phyloP scores from a whole-genome alignment of 345 rosid species.

The Chamaenerion angustifolium region DNA sequence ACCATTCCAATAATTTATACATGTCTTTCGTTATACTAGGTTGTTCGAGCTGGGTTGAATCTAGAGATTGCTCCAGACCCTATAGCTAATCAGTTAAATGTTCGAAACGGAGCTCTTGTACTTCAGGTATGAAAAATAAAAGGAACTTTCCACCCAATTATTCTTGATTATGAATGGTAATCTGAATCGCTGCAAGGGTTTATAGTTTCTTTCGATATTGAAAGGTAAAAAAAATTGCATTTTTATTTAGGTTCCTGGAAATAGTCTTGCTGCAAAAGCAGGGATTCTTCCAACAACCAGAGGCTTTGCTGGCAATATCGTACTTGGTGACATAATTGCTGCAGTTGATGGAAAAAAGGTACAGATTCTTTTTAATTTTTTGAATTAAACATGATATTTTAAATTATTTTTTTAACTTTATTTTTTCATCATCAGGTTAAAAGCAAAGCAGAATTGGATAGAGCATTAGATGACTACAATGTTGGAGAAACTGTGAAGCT shows the following conservation, averaged over 20 bases:
- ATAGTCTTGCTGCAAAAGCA: slow-evolving; percentile 61
- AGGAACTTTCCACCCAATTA: too few species aligned
- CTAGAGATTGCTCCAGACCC: slow-evolving; percentile 77
- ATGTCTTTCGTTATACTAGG: slow-evolving; percentile 25
- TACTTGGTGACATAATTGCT: slow-evolving; percentile 75
- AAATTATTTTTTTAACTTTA: neutral
- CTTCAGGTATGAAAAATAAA: slow-evolving; percentile 39
- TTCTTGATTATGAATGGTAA: too few species aligned
- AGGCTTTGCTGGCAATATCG: slow-evolving; percentile 78
- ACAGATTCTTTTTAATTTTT: neutral
- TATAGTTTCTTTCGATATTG: too few species aligned
- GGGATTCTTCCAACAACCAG: slow-evolving; percentile 67
- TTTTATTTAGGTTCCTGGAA: slow-evolving; percentile 47
- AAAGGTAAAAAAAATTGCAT: neutral
- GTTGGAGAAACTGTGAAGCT: slow-evolving; percentile 58
- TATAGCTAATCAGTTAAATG: slow-evolving; percentile 83
- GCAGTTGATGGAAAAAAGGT: slow-evolving; percentile 62
- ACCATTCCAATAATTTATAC: neutral
- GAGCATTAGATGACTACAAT: slow-evolving; percentile 62
- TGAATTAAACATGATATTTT: neutral
- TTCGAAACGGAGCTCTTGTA: slow-evolving; percentile 78
- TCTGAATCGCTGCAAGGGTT: too few species aligned
- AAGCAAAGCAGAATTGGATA: slow-evolving; percentile 63
- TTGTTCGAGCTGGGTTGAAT: slow-evolving; percentile 70
- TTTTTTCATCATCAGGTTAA: slow-evolving; percentile 39